A percentile compares a stretch with the other conserved stretches of the same genome.
phyloP scores from a whole-genome alignment of 768 basidiomycete species.

The Pluteus cervinus region DNA sequence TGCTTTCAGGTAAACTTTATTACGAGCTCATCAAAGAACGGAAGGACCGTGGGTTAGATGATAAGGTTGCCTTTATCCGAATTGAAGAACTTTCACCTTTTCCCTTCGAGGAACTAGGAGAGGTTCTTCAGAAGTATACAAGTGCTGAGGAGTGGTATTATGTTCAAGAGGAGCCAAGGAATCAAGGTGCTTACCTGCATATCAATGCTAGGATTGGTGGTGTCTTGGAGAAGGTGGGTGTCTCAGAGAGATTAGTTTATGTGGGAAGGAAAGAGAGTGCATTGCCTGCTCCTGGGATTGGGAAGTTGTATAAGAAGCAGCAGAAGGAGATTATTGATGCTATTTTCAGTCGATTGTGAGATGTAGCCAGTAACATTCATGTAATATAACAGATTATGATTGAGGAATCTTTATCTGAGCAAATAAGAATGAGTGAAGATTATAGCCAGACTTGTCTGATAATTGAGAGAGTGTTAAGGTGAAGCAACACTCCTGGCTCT shows the following conservation, averaged over 20 bases:
- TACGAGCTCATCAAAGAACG: conserved; percentile 81
- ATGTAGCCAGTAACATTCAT: too few species aligned
- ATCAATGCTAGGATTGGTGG: conserved; percentile 49
- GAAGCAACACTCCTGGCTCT: too few species aligned
- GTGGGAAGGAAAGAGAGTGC: conserved; percentile 67
- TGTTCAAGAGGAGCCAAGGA: conserved; percentile 85
- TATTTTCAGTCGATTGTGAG: conserved; percentile 47
- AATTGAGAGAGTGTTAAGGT: too few species aligned
- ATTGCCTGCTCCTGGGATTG: conserved; percentile 73
- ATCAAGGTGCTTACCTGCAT: conserved; percentile 79
- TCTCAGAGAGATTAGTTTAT: conserved; percentile 36
- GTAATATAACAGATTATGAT: too few species aligned
- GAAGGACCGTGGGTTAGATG: conserved; percentile 37
- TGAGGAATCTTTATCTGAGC: too few species aligned
- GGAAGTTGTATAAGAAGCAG: conserved; percentile 59
- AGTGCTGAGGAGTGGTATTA: conserved; percentile 44
- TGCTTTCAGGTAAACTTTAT: conserved; percentile 81
- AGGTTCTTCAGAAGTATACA: conserved; percentile 40
- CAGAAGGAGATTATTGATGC: conserved; percentile 54
- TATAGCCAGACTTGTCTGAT: too few species aligned
- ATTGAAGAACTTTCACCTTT: conserved; percentile 87
- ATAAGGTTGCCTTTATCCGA: conserved; percentile 62
- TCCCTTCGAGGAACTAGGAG: conserved; percentile 56
- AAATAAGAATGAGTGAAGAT: too few species aligned
- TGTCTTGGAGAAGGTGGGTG: conserved; percentile 38